Evolutionary conservation across 2,329 filamentous ascomycete species (phyloP).

Genomic region (Metarhizium album): DNA sequence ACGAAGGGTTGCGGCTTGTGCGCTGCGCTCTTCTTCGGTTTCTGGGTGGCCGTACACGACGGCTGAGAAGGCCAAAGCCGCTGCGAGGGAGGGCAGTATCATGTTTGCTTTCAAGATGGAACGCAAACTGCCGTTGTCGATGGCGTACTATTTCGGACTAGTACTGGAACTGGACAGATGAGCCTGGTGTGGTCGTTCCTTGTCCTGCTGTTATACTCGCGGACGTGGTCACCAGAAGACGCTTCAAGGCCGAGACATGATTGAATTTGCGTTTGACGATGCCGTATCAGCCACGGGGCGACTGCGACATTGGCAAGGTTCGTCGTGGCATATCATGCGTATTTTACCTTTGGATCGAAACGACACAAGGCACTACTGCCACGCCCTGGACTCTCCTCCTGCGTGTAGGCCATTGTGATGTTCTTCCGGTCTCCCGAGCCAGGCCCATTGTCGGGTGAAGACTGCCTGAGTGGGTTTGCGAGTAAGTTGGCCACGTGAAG

Average conservation of each 20-base stretch:
- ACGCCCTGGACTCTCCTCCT: too few relatives aligned
- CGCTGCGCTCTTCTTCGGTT: slow-evolving; percentile 3
- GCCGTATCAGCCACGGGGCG: too few relatives aligned
- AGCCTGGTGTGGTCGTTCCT: not conserved
- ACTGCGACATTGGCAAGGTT: not conserved
- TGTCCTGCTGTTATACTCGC: not conserved
- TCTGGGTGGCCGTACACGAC: slow-evolving; percentile 12
- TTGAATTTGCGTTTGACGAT: too few relatives aligned
- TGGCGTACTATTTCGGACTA: not conserved
- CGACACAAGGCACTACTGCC: too few relatives aligned
- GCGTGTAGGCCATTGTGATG: too few relatives aligned
- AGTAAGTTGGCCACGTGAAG: too few relatives aligned
- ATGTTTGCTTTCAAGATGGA: not conserved
- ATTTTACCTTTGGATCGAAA: too few relatives aligned
- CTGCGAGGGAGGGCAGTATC: slow-evolving; percentile 14
- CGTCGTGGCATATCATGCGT: too few relatives aligned
- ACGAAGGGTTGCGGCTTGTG: not conserved
- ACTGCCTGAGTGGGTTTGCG: too few relatives aligned
- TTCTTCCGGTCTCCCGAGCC: too few relatives aligned
- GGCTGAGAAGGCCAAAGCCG: slow-evolving; percentile 16
- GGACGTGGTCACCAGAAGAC: not conserved
- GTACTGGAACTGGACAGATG: not conserved
- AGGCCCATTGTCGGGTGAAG: too few relatives aligned
- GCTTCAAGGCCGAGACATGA: not conserved
- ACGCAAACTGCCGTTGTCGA: not conserved